These are phyloP conservation scores for Lecanicillium sp. DNA, from an alignment of 2,329 filamentous ascomycete species.

Conservation along the genomic window DNA sequence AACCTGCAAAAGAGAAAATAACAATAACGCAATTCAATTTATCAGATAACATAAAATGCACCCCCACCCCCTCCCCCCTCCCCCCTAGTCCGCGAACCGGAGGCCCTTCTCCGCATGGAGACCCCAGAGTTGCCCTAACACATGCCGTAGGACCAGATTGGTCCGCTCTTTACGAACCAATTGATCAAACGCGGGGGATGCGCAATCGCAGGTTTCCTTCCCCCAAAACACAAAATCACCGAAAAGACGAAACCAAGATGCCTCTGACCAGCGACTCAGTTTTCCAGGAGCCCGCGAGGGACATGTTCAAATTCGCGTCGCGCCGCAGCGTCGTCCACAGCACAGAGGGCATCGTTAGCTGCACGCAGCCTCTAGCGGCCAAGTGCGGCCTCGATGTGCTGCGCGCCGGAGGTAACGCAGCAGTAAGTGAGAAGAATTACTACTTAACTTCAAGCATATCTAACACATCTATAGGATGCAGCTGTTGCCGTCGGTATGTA, in stretches of 20 bases:
- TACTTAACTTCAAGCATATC: not conserved
- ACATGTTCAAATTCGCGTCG: conserved; percentile 64
- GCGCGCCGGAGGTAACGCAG: conserved; percentile 86
- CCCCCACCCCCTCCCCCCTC: no score
- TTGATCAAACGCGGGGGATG: no score
- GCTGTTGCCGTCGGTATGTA: conserved; percentile 78
- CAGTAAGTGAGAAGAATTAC: conserved; percentile 63
- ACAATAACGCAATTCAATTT: no score
- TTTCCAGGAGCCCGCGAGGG: conserved; percentile 38
- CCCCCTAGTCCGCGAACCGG: no score
- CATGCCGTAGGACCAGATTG: no score
- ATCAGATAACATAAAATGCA: no score
- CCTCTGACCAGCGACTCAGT: conserved; percentile 42
- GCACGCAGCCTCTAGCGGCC: conserved; percentile 82
- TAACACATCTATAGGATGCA: conserved; percentile 61
- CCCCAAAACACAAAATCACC: not conserved
- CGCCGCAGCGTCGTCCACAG: conserved; percentile 90
- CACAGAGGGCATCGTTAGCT: conserved; percentile 84
- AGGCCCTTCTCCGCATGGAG: no score
- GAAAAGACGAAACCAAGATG: conserved; percentile 29
- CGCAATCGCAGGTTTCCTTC: no score
- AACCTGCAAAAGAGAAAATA: no score
- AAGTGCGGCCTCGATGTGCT: conserved; percentile 82
- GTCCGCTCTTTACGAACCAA: no score
- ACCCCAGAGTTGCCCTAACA: no score